These are phyloP conservation scores for Wallacemonas rigidus DNA, from an alignment of 208 protist species.

Conservation along the genomic window DNA sequence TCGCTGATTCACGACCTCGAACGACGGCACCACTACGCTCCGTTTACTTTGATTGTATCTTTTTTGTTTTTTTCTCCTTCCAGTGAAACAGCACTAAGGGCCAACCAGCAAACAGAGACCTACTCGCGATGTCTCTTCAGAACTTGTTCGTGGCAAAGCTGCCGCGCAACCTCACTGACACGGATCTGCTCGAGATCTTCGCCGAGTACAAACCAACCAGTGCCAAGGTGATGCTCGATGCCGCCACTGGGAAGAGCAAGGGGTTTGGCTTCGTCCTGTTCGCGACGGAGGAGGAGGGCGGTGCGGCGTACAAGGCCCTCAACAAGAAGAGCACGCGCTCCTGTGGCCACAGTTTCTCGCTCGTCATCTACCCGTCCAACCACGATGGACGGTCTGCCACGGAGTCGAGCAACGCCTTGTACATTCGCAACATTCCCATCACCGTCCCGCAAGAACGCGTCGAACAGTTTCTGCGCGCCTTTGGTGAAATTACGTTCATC, in stretches of 20 bases:
- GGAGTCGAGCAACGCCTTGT: slow-evolving; percentile 55
- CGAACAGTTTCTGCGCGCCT: slow-evolving; percentile 61
- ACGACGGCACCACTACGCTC: too few relatives aligned
- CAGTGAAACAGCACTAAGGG: not conserved
- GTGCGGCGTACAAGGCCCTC: slow-evolving; percentile 60
- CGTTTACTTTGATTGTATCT: not conserved
- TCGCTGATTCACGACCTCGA: not conserved
- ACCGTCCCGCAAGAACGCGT: slow-evolving; percentile 51
- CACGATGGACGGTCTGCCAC: slow-evolving; percentile 59
- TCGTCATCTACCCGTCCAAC: slow-evolving; percentile 82
- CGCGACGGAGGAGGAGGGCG: slow-evolving; percentile 77
- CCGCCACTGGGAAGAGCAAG: slow-evolving; percentile 85
- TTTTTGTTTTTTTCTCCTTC: slow-evolving; percentile 22
- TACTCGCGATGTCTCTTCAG: slow-evolving; percentile 35
- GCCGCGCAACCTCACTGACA: slow-evolving; percentile 71
- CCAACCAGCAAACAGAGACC: too few relatives aligned
- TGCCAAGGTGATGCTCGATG: slow-evolving; percentile 85
- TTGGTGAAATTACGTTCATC: slow-evolving; percentile 68
- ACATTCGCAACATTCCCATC: slow-evolving; percentile 82
- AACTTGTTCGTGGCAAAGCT: slow-evolving; percentile 90
- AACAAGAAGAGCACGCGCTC: slow-evolving; percentile 52
- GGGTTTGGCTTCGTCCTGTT: slow-evolving; percentile 97
- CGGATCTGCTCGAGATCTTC: slow-evolving; percentile 70
- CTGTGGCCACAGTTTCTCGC: slow-evolving; percentile 58
- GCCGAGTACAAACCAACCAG: slow-evolving; percentile 78